phyloP scores from a whole-genome alignment of 257 asterid genomes.

The Solanum raphanifolium region DNA sequence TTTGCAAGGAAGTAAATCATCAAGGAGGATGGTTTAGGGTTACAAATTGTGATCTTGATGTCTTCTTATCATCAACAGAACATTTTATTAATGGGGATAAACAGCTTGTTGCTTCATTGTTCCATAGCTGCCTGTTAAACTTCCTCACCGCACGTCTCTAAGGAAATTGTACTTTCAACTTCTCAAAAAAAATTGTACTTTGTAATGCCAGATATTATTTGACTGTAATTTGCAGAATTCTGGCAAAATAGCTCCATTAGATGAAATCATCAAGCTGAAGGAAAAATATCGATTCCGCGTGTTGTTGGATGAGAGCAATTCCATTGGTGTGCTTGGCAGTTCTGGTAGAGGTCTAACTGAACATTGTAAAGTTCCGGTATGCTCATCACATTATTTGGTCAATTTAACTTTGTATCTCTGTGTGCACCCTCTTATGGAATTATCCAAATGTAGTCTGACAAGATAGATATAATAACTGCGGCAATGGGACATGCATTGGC shows the following conservation, averaged over 20 bases:
- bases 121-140: neutral
- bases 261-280: constrained; percentile 70
- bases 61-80: neutral
- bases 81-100: neutral
- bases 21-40: neutral
- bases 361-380: constrained; percentile 60
- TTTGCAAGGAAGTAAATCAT: neutral
- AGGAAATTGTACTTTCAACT: neutral
- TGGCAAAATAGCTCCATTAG: constrained; percentile 85
- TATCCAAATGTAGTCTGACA: constrained; percentile 48
- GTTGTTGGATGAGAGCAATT: constrained; percentile 83
- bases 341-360: constrained; percentile 94
- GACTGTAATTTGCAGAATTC: constrained; percentile 54
- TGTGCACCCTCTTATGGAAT: neutral
- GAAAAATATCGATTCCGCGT: constrained; percentile 84
- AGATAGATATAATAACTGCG: constrained; percentile 81
- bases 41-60: neutral
- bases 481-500: constrained; percentile 98
- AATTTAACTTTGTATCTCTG: constrained; percentile 4
- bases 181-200: neutral
- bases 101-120: neutral
- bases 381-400: constrained; percentile 13
- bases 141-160: neutral
- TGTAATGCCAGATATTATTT: neutral
- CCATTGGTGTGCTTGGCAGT: constrained; percentile 83